A percentile compares a stretch with the other conserved stretches of the same genome.
These are phyloP conservation scores for Chrysophaeum taylorii DNA, from an alignment of 352 stramenopile species.

Conservation along the genomic window DNA sequence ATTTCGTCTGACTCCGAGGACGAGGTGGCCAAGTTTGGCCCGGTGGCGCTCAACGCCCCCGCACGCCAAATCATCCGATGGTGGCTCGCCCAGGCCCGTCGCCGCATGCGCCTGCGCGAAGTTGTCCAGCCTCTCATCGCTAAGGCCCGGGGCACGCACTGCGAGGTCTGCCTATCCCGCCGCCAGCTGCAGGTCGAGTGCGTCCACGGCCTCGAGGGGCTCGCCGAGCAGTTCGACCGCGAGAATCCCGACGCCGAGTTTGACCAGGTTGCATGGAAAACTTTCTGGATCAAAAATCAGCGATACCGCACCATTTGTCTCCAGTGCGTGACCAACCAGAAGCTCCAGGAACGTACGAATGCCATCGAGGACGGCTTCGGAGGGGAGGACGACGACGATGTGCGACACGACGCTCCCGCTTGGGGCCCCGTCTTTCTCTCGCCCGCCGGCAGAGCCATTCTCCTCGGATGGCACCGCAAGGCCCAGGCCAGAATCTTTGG, in stretches of 20 bases:
- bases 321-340: constrained; percentile 68
- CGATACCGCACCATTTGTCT: constrained; percentile 86
- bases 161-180: constrained; percentile 81
- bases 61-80: constrained; percentile 77
- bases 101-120: constrained; percentile 63
- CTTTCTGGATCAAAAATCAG: constrained; percentile 82
- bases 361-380: constrained; percentile 17
- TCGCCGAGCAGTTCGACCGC: constrained; percentile 76
- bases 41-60: constrained; percentile 69
- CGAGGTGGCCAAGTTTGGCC: constrained; percentile 68
- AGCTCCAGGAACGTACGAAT: constrained; percentile 24
- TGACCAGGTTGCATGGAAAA: constrained; percentile 76
- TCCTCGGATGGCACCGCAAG: constrained; percentile 77
- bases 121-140: constrained; percentile 80
- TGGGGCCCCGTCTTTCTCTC: constrained; percentile 58
- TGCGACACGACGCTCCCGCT: constrained; percentile 22
- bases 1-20: constrained; percentile 83
- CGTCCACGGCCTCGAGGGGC: constrained; percentile 72
- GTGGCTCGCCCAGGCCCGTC: constrained; percentile 73
- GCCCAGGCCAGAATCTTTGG: constrained; percentile 74
- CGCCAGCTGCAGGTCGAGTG: constrained; percentile 86
- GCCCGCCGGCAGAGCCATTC: constrained; percentile 66
- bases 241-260: constrained; percentile 72
- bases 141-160: constrained; percentile 74
- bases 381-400: constrained; percentile 19